phyloP scores from a whole-genome alignment of 176 grass and related monocot species.

The Chloris gayana region DNA sequence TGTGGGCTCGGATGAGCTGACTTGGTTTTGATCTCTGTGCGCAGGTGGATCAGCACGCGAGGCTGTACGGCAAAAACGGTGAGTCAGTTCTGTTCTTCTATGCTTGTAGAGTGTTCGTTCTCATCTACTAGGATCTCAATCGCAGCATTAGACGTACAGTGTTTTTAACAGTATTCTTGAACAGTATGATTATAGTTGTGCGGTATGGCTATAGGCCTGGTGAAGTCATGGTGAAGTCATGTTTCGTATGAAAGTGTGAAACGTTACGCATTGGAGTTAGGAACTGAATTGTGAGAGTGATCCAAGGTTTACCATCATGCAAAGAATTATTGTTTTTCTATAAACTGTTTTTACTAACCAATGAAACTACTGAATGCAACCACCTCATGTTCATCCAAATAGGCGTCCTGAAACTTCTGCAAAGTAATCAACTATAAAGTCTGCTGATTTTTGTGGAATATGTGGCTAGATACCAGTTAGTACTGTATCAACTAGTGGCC shows the following conservation, averaged over 20 bases:
- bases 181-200: neutral
- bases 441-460: neutral
- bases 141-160: neutral
- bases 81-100: neutral
- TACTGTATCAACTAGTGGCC: neutral
- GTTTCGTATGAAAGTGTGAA: neutral
- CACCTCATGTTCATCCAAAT: neutral
- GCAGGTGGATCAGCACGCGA: conserved; percentile 76
- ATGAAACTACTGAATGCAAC: neutral
- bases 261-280: neutral
- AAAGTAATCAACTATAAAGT: neutral
- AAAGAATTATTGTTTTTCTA: neutral
- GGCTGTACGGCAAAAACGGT: conserved; percentile 86
- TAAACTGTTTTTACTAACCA: neutral
- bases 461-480: neutral
- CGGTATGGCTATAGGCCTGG: neutral
- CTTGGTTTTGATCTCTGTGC: conserved; percentile 45
- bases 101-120: neutral
- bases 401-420: neutral
- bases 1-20: conserved; percentile 9
- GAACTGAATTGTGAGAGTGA: neutral
- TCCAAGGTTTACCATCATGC: neutral
- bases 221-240: neutral
- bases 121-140: neutral
- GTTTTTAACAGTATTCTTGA: too few relatives aligned